Conservation (phyloP, 139 green algal genomes). For the Haematococcus lacustris region DNA sequence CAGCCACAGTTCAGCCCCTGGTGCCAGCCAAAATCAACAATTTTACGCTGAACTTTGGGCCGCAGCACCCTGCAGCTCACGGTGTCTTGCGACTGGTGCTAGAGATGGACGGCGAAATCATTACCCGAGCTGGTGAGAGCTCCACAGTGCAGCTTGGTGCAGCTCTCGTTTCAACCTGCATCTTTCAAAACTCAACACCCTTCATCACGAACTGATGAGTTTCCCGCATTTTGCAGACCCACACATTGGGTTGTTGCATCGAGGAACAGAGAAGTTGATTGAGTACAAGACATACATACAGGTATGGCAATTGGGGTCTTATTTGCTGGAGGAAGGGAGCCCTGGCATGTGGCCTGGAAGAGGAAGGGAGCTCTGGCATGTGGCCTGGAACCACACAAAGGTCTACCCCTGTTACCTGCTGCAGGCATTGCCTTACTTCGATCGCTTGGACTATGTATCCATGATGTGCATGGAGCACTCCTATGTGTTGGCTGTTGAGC, state of each 20-base stretch:
- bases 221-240: constrained; percentile 45
- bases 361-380: neutral
- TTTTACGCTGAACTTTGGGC: constrained; percentile 90
- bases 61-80: constrained; percentile 82
- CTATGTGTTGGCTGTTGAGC: constrained; percentile 75
- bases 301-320: too few species aligned
- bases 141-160: neutral
- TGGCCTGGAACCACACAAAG: neutral
- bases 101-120: constrained; percentile 79
- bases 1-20: constrained; percentile 33
- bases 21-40: constrained; percentile 56
- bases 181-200: too few species aligned
- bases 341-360: too few species aligned
- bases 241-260: constrained; percentile 77
- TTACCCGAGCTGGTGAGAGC: constrained; percentile 27
- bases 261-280: constrained; percentile 79
- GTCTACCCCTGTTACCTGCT: constrained; percentile 4
- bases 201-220: constrained; percentile 1
- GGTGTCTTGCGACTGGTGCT: constrained; percentile 80
- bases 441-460: constrained; percentile 82
- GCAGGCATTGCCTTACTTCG: constrained; percentile 84
- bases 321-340: too few species aligned
- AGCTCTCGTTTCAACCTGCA: too few species aligned
- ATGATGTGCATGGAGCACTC: constrained; percentile 87
- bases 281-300: constrained; percentile 81